Evolutionary conservation across 768 basidiomycete species (phyloP).

Genomic region (Pisolithus albus): DNA sequence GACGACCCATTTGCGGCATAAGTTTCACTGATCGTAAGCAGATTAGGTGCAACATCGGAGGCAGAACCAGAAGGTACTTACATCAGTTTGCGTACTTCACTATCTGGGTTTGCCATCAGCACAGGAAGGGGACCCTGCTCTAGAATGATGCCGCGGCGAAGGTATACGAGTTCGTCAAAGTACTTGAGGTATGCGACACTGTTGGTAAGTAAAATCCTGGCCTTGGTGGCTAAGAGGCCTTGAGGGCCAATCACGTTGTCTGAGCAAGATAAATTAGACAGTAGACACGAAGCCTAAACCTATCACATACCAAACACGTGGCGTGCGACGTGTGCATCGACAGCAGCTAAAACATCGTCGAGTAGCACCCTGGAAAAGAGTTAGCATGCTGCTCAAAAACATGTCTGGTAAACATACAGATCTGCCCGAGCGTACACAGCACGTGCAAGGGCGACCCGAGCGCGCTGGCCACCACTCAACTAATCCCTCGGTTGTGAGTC

Average conservation of each 20-base stretch:
- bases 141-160: constrained; percentile 77
- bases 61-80: constrained; percentile 29
- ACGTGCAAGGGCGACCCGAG: constrained; percentile 76
- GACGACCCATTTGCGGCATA: constrained; percentile 39
- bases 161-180: constrained; percentile 67
- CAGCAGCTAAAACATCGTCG: constrained; percentile 85
- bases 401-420: constrained; percentile 40
- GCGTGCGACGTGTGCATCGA: constrained; percentile 82
- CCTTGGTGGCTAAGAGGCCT: constrained; percentile 77
- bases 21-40: constrained; percentile 28
- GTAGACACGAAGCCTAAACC: background rate
- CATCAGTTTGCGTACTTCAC: constrained; percentile 72
- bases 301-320: constrained; percentile 63
- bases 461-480: constrained; percentile 81
- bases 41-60: background rate
- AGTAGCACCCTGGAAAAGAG: constrained; percentile 51
- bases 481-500: constrained; percentile 22
- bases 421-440: constrained; percentile 92
- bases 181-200: constrained; percentile 75
- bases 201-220: constrained; percentile 82
- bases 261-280: constrained; percentile 20
- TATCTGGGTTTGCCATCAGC: constrained; percentile 51
- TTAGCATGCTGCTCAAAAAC: background rate
- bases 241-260: constrained; percentile 84
- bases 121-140: constrained; percentile 64